A percentile compares a stretch with the other conserved stretches of the same genome.
Conservation (phyloP, 2,329 filamentous ascomycete genomes). For the Simplicillium aogashimaense region DNA sequence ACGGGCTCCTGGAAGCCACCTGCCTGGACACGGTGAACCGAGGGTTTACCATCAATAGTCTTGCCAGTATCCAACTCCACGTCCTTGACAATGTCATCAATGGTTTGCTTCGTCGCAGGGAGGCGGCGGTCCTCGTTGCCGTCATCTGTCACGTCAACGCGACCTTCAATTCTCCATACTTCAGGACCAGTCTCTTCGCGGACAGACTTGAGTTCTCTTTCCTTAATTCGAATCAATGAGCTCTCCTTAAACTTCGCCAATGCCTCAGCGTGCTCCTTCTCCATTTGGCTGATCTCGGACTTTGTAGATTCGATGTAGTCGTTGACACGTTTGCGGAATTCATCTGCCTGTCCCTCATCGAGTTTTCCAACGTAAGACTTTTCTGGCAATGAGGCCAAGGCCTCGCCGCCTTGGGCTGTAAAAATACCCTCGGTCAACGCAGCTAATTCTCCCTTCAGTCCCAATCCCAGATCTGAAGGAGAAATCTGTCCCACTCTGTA, state of each 20-base stretch:
- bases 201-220: constrained; percentile 63
- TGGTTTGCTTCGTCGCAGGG: constrained; percentile 38
- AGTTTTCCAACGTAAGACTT: constrained; percentile 54
- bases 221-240: constrained; percentile 61
- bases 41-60: constrained; percentile 52
- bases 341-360: constrained; percentile 66
- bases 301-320: constrained; percentile 64
- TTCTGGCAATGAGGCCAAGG: constrained; percentile 33
- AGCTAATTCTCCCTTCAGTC: constrained; percentile 73
- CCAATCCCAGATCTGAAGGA: constrained; percentile 78
- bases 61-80: constrained; percentile 64
- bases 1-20: constrained; percentile 62
- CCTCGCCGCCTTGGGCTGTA: constrained; percentile 48
- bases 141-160: constrained; percentile 40
- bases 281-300: constrained; percentile 77
- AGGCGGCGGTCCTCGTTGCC: constrained; percentile 22
- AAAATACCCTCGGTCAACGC: constrained; percentile 79
- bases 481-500: constrained; percentile 79
- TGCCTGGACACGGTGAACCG: constrained; percentile 63
- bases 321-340: constrained; percentile 71
- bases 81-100: constrained; percentile 66
- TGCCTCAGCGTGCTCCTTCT: constrained; percentile 64
- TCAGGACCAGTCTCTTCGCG: constrained; percentile 51
- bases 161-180: constrained; percentile 53
- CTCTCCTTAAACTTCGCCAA: constrained; percentile 66